Evolutionary conservation across 2,329 filamentous ascomycete genomes (phyloP).

Genomic region (Botryosphaeria dothidea): DNA sequence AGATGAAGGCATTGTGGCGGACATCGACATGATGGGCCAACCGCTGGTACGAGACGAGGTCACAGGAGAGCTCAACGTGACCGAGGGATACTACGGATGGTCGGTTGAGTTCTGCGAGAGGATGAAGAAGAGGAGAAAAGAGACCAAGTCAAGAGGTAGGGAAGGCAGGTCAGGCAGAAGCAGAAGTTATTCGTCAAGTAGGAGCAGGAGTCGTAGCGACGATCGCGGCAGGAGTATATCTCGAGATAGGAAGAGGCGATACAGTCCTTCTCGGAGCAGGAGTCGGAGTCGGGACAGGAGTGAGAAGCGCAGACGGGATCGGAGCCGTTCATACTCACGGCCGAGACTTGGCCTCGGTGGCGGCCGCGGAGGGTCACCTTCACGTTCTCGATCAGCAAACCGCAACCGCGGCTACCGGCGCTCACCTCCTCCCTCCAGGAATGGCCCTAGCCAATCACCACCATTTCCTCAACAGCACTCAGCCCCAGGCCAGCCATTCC

Average conservation of each 20-base stretch:
- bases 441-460: slow-evolving; percentile 3
- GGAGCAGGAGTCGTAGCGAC: slow-evolving; percentile 15
- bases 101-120: slow-evolving; percentile 76
- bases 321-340: slow-evolving; percentile 13
- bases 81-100: slow-evolving; percentile 87
- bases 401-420: slow-evolving; percentile 13
- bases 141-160: neutral
- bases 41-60: slow-evolving; percentile 63
- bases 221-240: slow-evolving; percentile 1
- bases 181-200: slow-evolving; percentile 6
- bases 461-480: slow-evolving; percentile 6
- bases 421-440: slow-evolving; percentile 8
- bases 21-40: slow-evolving; percentile 77
- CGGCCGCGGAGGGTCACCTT: neutral
- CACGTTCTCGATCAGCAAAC: slow-evolving; percentile 1
- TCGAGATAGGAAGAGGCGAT: slow-evolving; percentile 7
- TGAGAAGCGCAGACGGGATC: slow-evolving; percentile 12
- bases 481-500: neutral
- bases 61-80: slow-evolving; percentile 64
- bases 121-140: slow-evolving; percentile 58
- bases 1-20: slow-evolving; percentile 54
- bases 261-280: slow-evolving; percentile 12
- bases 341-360: neutral
- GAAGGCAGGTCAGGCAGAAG: neutral
- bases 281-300: slow-evolving; percentile 12